phyloP scores from a whole-genome alignment of 306 rosid genomes.

The Potentilla sterilis region DNA sequence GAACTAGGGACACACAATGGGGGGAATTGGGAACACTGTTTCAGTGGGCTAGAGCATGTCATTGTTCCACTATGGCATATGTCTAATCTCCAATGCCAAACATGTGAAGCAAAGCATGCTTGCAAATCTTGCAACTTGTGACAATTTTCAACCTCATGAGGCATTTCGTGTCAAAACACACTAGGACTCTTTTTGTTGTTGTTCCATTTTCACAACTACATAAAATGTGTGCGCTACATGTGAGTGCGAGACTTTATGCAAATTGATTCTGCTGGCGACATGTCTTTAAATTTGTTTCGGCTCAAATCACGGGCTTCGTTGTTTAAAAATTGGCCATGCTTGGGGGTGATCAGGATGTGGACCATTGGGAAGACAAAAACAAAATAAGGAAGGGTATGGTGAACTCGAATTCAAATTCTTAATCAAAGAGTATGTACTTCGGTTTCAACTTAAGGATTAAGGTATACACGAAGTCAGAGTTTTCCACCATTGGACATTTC shows the following conservation, averaged over 20 bases:
- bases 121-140: background rate
- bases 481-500: background rate
- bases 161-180: background rate
- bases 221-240: background rate
- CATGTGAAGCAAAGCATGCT: conserved; percentile 21
- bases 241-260: conserved; percentile 1
- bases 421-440: background rate
- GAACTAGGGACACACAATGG: background rate
- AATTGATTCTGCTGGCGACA: background rate
- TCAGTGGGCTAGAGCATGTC: conserved; percentile 2
- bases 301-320: background rate
- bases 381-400: background rate
- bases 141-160: background rate
- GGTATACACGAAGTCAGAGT: background rate
- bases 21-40: background rate
- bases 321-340: background rate
- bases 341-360: background rate
- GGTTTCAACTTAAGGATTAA: background rate
- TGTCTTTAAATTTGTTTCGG: background rate
- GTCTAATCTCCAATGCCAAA: background rate
- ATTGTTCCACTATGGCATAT: background rate
- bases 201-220: background rate
- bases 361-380: background rate
- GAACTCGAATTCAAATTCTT: background rate
- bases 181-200: background rate